Base-by-base conservation (phyloP, 306 rosid species). In the Hippophae tibetana region DNA sequence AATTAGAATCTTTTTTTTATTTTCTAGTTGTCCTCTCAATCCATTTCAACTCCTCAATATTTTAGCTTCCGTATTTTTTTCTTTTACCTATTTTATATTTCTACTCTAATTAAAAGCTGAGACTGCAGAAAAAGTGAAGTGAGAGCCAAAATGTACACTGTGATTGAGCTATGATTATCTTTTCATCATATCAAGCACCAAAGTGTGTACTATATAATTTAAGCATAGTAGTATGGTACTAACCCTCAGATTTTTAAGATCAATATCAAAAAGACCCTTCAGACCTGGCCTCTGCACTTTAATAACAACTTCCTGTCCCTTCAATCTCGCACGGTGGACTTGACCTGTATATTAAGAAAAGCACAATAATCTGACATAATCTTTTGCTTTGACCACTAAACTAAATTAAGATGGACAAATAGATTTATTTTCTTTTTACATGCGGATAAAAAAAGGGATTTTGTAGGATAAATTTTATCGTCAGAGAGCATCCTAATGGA, bases 271-370 rank as follows among this genome's bases (percentile, higher is more conserved):
- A 68, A 92, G 96, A 67, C 46, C 95, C 84, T 92, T 92, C 46
- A 92, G 85, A 72, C 99, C 96, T 70, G 99, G 99, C 81, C 99
- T 83, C 78, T 92, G 99, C 62, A 92, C 99, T 86, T 92, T 92
- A 60, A 92, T 44, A 64, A 92, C 99, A 61, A 88, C 86, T 67
- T 88, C 95, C 68, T 80, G 60, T 65, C 99, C 96, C 75, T 58
- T 82, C 79, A 92, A 71, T 74, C 67, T 80, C 27, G 99, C 99
- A 65, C 99, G 95, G 73, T 92, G 99, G 72, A 92, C 99, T 86
- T 92, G 99, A 80, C 99, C 99, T 92, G 88, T 77, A 76, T 46
- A 40, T 31, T 0, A 70, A 61, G 58, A 11, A 60, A 61, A 60
- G 72, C 44, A 58, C 38, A 60, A 52, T 13, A n/a, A 50, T 23